These are phyloP conservation scores for Trapa incisa DNA, from an alignment of 345 rosid genomes.

Conservation along the genomic window DNA sequence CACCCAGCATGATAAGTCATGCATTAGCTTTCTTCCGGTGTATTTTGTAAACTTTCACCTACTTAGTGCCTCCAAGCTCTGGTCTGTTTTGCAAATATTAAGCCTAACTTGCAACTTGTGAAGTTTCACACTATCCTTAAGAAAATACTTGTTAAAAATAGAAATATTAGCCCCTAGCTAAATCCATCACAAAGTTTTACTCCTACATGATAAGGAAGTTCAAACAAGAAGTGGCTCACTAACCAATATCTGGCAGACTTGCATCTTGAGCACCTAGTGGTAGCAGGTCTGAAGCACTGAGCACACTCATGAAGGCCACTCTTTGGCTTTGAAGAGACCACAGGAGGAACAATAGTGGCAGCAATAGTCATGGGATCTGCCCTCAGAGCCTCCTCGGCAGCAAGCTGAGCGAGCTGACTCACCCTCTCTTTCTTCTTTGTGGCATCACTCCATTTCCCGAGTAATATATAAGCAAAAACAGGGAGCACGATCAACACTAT, in stretches of 20 bases:
- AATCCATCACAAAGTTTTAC: neutral
- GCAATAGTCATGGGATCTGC: conserved; percentile 40
- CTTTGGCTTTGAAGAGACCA: conserved; percentile 10
- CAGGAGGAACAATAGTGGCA: conserved; percentile 10
- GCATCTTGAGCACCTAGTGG: conserved; percentile 86
- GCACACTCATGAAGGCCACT: conserved; percentile 55
- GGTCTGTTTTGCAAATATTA: neutral
- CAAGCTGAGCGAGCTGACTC: conserved; percentile 55
- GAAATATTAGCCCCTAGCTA: neutral
- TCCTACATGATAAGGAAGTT: neutral
- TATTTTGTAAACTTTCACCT: neutral
- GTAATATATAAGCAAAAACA: conserved; percentile 53
- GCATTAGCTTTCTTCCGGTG: neutral
- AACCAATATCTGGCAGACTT: conserved; percentile 81
- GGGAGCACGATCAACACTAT: conserved; percentile 81
- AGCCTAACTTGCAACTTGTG: neutral
- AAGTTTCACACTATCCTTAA: neutral
- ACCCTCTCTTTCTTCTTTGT: conserved; percentile 48
- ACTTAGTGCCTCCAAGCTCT: neutral
- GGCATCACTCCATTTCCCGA: conserved; percentile 81
- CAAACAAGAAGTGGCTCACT: neutral
- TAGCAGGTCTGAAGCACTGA: conserved; percentile 53
- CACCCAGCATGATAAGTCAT: neutral
- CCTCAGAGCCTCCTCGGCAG: conserved; percentile 65
- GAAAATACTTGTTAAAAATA: neutral